Percentiles rank a stretch among this genome's conserved stretches.
Conservation (phyloP, 164 flowering plant species). For the Piper longum region DNA sequence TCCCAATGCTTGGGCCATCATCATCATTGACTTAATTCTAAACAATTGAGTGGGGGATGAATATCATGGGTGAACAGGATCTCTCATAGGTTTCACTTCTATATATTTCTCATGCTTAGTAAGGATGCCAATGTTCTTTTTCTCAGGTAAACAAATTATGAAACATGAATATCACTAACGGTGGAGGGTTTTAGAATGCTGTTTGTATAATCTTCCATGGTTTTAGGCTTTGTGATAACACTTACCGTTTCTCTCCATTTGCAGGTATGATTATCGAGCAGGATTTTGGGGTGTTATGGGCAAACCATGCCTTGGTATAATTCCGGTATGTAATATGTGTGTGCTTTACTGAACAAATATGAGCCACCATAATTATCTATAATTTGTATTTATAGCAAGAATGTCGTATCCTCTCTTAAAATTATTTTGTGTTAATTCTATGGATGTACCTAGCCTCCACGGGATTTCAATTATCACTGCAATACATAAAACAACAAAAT, state of each 20-base stretch:
- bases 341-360: not conserved
- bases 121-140: not conserved
- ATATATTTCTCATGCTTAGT: not conserved
- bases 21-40: too few species aligned
- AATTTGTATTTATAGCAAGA: not conserved
- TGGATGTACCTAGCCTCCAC: not conserved
- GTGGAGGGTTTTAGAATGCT: too few species aligned
- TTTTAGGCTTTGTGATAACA: not conserved
- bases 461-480: not conserved
- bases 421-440: not conserved
- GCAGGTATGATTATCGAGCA: conserved; percentile 69
- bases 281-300: conserved; percentile 86
- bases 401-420: not conserved
- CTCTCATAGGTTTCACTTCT: not conserved
- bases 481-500: not conserved
- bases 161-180: not conserved
- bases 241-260: conserved; percentile 3
- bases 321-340: conserved; percentile 38
- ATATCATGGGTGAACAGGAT: too few species aligned
- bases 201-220: too few species aligned
- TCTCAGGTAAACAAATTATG: not conserved
- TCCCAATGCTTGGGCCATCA: too few species aligned
- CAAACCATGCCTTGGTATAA: conserved; percentile 73
- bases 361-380: too few species aligned
- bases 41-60: too few species aligned